phyloP scores from a whole-genome alignment of 1,284 basidiomycete genomes.

The Xerocomus amazonicus region DNA sequence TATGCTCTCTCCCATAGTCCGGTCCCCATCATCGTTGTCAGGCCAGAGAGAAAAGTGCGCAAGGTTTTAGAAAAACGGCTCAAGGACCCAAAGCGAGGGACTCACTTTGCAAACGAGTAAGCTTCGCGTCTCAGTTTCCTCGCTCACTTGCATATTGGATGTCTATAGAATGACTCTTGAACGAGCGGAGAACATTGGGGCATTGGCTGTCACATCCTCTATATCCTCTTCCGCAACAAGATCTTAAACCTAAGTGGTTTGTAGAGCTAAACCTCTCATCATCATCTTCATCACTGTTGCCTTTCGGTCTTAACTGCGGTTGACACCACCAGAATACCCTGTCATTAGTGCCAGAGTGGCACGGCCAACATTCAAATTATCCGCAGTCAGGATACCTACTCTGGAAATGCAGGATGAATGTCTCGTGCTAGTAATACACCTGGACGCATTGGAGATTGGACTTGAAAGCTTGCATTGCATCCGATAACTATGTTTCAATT shows the following conservation, averaged over 20 bases:
- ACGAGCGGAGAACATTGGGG: slow-evolving; percentile 10
- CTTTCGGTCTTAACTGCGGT: neutral
- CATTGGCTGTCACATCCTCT: slow-evolving; percentile 9
- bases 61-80: slow-evolving; percentile 80
- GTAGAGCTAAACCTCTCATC: neutral
- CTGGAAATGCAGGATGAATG: neutral
- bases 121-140: neutral
- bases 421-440: neutral
- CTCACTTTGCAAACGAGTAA: slow-evolving; percentile 64
- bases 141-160: neutral
- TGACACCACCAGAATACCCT: neutral
- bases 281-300: neutral
- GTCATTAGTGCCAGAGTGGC: neutral
- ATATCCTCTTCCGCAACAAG: slow-evolving; percentile 14
- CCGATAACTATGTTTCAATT: neutral
- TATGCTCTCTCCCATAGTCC: slow-evolving; percentile 89
- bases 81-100: slow-evolving; percentile 80
- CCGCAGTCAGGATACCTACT: neutral
- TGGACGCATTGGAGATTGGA: neutral
- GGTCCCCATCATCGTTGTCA: slow-evolving; percentile 89
- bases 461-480: neutral
- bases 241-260: slow-evolving; percentile 9
- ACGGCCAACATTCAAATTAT: neutral
- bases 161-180: slow-evolving; percentile 9
- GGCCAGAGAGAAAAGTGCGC: slow-evolving; percentile 83